Conservation (phyloP, 2,329 filamentous ascomycete genomes). For the Lachnellula hyalina region DNA sequence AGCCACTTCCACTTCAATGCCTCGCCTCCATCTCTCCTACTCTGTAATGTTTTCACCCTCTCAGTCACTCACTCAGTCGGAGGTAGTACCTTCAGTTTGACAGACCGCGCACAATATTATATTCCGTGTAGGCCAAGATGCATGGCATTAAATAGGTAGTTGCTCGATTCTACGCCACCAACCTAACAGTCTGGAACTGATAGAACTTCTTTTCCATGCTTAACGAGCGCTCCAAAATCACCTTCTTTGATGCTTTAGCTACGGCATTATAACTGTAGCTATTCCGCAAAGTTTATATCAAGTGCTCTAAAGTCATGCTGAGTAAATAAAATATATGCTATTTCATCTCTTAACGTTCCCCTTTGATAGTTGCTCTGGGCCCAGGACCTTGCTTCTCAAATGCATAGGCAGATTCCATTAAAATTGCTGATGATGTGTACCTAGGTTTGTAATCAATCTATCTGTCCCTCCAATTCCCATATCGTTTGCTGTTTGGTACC, state of each 20-base stretch:
- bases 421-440: neutral
- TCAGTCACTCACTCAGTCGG: too few species aligned
- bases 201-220: too few species aligned
- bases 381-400: too few species aligned
- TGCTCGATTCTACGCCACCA: neutral
- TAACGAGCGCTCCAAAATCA: too few species aligned
- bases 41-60: neutral
- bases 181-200: neutral
- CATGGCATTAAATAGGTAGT: neutral
- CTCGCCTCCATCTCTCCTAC: neutral
- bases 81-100: neutral
- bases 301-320: too few species aligned
- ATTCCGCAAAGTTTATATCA: too few species aligned
- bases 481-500: slow-evolving; percentile 12
- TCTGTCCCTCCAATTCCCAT: neutral
- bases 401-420: neutral
- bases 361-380: too few species aligned
- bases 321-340: too few species aligned
- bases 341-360: too few species aligned
- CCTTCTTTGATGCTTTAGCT: too few species aligned
- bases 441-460: neutral
- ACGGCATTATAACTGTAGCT: too few species aligned
- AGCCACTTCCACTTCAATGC: neutral
- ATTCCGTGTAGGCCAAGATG: too few species aligned
- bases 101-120: neutral